These are phyloP conservation scores for Sugiyamaella novakii DNA, from an alignment of 1,139 yeast genomes.

Conservation along the genomic window DNA sequence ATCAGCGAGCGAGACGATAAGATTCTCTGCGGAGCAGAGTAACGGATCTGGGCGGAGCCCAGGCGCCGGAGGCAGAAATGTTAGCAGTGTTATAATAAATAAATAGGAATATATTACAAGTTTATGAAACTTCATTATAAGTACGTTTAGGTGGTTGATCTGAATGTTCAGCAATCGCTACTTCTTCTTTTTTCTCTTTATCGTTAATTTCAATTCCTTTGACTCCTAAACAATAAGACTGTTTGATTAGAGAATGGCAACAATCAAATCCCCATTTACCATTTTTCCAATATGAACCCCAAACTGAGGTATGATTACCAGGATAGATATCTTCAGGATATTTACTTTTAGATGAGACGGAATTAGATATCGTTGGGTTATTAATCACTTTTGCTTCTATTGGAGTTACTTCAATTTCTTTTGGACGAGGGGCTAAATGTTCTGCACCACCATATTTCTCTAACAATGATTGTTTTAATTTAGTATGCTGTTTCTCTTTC, in stretches of 20 bases:
- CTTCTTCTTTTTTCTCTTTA: slow-evolving; percentile 4
- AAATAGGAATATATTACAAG: no score
- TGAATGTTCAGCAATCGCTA: background rate
- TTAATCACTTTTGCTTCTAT: slow-evolving; percentile 29
- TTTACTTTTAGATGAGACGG: slow-evolving; percentile 31
- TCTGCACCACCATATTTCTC: slow-evolving; percentile 47
- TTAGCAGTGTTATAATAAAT: no score
- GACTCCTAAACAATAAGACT: slow-evolving; percentile 41
- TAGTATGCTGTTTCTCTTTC: slow-evolving; percentile 38
- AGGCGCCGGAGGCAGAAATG: no score
- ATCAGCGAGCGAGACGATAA: no score
- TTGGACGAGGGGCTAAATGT: slow-evolving; percentile 32
- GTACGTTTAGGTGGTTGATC: background rate
- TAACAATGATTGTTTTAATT: slow-evolving; percentile 42
- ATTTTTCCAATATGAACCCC: slow-evolving; percentile 53
- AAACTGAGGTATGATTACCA: slow-evolving; percentile 49
- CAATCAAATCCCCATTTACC: slow-evolving; percentile 56
- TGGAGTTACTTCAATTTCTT: slow-evolving; percentile 33
- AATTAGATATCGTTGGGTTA: slow-evolving; percentile 6
- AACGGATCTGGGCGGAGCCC: no score
- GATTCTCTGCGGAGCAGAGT: no score
- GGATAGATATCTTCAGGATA: slow-evolving; percentile 47
- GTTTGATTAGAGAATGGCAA: slow-evolving; percentile 46
- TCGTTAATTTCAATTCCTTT: slow-evolving; percentile 25
- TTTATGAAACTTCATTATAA: no score